Conservation (phyloP, 2,329 filamentous ascomycete genomes). For the Colletotrichum sp. region DNA sequence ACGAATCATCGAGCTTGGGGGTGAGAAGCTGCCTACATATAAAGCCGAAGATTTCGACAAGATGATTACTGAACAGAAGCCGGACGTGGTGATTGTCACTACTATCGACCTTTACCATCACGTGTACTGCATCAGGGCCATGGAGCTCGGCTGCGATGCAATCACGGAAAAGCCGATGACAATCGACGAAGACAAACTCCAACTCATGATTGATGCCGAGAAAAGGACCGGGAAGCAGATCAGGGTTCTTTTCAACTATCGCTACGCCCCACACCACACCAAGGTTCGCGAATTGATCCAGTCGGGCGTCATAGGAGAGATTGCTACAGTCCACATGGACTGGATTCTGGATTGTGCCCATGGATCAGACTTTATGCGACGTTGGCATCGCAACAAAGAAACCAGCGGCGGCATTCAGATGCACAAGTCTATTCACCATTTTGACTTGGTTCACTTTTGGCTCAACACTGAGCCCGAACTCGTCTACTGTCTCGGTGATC, state of each 20-base stretch:
- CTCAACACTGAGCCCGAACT: slow-evolving; percentile 58
- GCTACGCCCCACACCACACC: slow-evolving; percentile 70
- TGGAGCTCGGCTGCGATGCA: slow-evolving; percentile 63
- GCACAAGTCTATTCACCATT: slow-evolving; percentile 69
- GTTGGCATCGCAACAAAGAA: slow-evolving; percentile 66
- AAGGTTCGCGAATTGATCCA: slow-evolving; percentile 60
- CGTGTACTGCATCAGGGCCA: slow-evolving; percentile 49
- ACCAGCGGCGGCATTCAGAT: slow-evolving; percentile 66
- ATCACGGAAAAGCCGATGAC: slow-evolving; percentile 73
- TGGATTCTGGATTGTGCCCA: slow-evolving; percentile 69
- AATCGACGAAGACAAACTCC: slow-evolving; percentile 55
- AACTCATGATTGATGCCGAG: slow-evolving; percentile 48
- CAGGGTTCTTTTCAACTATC: slow-evolving; percentile 68
- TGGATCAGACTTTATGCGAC: slow-evolving; percentile 67
- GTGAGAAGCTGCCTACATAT: slow-evolving; percentile 44
- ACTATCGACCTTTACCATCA: slow-evolving; percentile 55
- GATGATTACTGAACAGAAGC: slow-evolving; percentile 49
- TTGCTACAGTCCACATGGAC: slow-evolving; percentile 66
- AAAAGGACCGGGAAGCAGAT: slow-evolving; percentile 52
- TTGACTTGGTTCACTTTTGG: slow-evolving; percentile 70
- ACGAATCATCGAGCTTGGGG: slow-evolving; percentile 37
- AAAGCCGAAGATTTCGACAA: slow-evolving; percentile 48
- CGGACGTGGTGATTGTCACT: slow-evolving; percentile 53
- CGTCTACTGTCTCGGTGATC: slow-evolving; percentile 63
- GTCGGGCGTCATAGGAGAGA: slow-evolving; percentile 59